Conservation (phyloP, 805 yeast genomes). For the Lipomyces spencermartinsiae region DNA sequence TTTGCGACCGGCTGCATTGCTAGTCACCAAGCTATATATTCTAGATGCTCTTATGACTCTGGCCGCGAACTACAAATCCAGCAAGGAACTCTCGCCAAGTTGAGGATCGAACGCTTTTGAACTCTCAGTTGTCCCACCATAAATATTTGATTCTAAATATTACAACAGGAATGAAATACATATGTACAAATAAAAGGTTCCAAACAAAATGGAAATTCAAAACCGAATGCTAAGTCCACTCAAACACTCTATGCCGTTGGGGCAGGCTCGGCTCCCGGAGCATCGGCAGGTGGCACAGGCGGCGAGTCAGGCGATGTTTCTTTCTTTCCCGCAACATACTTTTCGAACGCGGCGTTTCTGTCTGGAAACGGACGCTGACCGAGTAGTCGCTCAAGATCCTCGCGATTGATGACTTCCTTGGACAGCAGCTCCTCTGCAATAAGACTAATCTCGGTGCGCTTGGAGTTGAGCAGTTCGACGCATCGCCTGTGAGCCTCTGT, state of each 20-base stretch:
- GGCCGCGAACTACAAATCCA: too few species aligned
- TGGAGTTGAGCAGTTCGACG: slow-evolving; percentile 67
- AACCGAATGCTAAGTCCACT: neutral
- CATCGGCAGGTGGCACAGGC: slow-evolving; percentile 13
- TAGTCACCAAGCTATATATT: too few species aligned
- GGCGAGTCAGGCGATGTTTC: slow-evolving; percentile 11
- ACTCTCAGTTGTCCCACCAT: neutral
- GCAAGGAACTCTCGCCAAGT: neutral
- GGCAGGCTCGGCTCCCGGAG: slow-evolving; percentile 9
- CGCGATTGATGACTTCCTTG: slow-evolving; percentile 91
- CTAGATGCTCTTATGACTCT: too few species aligned
- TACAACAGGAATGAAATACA: neutral
- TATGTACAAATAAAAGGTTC: neutral
- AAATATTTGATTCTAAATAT: neutral
- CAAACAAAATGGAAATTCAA: neutral
- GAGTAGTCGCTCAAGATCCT: slow-evolving; percentile 85
- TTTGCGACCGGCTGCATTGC: too few species aligned
- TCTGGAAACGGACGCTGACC: slow-evolving; percentile 95
- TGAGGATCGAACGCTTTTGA: neutral
- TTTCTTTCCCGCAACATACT: slow-evolving; percentile 50
- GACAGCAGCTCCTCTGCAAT: slow-evolving; percentile 86
- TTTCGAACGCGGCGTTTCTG: slow-evolving; percentile 87
- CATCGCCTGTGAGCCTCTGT: slow-evolving; percentile 77
- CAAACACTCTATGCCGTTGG: slow-evolving; percentile 7
- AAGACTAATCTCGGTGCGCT: slow-evolving; percentile 74